Base-by-base conservation (phyloP, 805 yeast genomes). In the Lipomyces mesembrius region DNA sequence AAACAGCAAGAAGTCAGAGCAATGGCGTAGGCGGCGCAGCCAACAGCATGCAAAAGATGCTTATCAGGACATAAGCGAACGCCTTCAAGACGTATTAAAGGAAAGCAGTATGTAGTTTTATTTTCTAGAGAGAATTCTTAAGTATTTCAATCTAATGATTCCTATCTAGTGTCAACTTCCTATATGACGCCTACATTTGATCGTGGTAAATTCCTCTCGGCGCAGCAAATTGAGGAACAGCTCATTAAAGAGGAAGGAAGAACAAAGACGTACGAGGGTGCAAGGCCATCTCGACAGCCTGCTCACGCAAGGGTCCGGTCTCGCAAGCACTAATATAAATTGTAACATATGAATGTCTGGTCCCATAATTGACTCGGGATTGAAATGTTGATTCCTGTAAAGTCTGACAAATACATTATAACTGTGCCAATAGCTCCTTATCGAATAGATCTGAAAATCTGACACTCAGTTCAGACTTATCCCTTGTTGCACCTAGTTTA, bases 401-500 rank as follows among this genome's bases (percentile, higher is more conserved):
- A 3, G 4, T 52, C 37, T 17, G 20, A 6, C 17, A 54, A 54
- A 20, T 54, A 6, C 43, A 17, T 54, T n/a, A 17, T 54, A 54
- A 54, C 8, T 17, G 57, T 54, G 37, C 37, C 17, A n/a, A 17
- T 43, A 1, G 22, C 9, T 43, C 49, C 22, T 43, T n/a, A n/a
- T 17, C 49, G 49, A 17, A 17, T 14, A 43, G 49, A 43, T 43
- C 49, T 43, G 49, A 43, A 43, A 17, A 37, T 5, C 17, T 37
- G 27, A 49, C 9, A 49, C 49, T 49, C 51, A 55, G 60, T 37
- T 68, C 72, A 4, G 71, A 74, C 20, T 64, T 61, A 22, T 59
- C 67, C 12, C 78, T 68, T 27, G 60, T 57, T 20, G 70, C 37
- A 7, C 63, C 61, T 22, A 70, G 53, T 20, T 59, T 52, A 4